Conservation (phyloP, 305 asterid species). For the Plantago rigida region DNA sequence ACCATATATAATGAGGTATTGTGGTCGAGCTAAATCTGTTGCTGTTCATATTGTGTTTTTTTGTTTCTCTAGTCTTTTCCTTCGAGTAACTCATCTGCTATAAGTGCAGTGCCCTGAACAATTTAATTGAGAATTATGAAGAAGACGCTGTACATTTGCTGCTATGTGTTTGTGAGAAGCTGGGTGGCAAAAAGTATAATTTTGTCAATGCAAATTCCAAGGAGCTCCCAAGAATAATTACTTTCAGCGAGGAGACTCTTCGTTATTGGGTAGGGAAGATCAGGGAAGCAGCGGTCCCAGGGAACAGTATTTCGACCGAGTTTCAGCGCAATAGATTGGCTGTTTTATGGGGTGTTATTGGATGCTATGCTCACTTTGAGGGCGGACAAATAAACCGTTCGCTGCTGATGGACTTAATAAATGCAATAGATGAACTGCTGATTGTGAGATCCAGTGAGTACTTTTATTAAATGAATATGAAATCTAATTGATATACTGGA, state of each 20-base stretch:
- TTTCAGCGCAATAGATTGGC: constrained; percentile 49
- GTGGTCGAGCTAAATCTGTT: constrained; percentile 16
- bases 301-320: constrained; percentile 28
- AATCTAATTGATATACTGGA: constrained; percentile 8
- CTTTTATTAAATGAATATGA: constrained; percentile 14
- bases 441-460: constrained; percentile 50
- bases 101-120: constrained; percentile 65
- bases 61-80: constrained; percentile 11
- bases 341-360: constrained; percentile 67
- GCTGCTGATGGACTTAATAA: constrained; percentile 54
- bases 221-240: constrained; percentile 34
- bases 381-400: constrained; percentile 40
- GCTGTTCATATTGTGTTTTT: background rate
- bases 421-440: constrained; percentile 61
- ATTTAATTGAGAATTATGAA: constrained; percentile 45
- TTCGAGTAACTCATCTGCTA: constrained; percentile 21
- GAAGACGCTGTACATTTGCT: constrained; percentile 59
- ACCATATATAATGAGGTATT: constrained; percentile 55
- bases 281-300: constrained; percentile 29
- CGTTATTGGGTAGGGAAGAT: constrained; percentile 43
- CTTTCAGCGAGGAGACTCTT: constrained; percentile 40
- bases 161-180: constrained; percentile 55
- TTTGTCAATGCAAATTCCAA: constrained; percentile 38
- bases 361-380: constrained; percentile 53
- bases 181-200: constrained; percentile 38